Evolutionary conservation across 495 filamentous ascomycete species (phyloP).

Genomic region (Evernia prunastri): DNA sequence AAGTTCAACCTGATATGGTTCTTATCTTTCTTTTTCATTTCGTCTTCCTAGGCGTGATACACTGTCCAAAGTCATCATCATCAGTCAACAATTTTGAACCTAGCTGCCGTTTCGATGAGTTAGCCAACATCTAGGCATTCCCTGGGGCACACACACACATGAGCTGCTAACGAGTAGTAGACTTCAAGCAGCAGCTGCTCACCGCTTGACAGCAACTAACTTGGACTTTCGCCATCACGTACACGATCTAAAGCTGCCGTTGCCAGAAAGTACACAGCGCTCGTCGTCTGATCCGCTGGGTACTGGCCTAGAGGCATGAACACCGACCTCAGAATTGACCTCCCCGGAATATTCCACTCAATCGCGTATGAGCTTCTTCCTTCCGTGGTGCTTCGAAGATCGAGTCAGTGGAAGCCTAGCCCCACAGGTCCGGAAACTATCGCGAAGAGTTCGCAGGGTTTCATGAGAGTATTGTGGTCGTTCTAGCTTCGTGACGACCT

Average conservation of each 20-base stretch:
- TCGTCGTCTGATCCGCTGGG: not conserved
- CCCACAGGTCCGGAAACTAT: not conserved
- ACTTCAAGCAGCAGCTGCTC: not conserved
- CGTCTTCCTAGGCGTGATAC: not conserved
- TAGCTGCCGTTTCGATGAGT: not conserved
- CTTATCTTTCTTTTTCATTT: not conserved
- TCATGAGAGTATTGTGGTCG: not conserved
- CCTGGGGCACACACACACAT: not conserved
- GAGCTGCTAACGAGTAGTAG: not conserved
- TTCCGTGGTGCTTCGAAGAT: not conserved
- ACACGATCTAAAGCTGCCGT: not conserved
- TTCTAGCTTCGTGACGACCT: conserved; percentile 3
- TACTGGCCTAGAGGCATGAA: not conserved
- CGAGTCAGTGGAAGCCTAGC: not conserved
- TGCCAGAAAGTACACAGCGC: not conserved
- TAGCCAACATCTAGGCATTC: not conserved
- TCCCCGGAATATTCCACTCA: not conserved
- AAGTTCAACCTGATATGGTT: not conserved
- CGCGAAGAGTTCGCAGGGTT: not conserved
- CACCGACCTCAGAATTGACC: not conserved
- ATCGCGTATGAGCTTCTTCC: not conserved
- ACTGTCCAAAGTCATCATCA: not conserved
- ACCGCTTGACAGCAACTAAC: not conserved
- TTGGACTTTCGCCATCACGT: not conserved
- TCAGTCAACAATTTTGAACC: not conserved